Conservation (phyloP, 2,329 filamentous ascomycete genomes). For the Neonectria punicea region DNA sequence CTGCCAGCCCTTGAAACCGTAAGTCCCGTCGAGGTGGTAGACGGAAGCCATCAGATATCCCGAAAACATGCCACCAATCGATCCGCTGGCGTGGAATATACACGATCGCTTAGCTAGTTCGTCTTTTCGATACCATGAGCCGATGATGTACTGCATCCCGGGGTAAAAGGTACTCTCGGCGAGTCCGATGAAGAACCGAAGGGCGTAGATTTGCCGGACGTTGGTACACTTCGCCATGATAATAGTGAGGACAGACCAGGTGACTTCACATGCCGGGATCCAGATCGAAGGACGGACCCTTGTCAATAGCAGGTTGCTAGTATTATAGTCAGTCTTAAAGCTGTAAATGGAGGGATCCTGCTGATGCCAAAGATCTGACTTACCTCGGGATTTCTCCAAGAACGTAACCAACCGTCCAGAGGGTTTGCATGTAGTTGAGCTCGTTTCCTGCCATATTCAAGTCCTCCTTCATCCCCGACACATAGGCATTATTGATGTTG, state of each 20-base stretch:
- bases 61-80: conserved; percentile 42
- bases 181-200: conserved; percentile 57
- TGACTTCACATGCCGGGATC: conserved; percentile 52
- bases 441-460: conserved; percentile 54
- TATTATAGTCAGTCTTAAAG: background rate
- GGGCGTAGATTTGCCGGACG: conserved; percentile 49
- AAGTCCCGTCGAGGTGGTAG: conserved; percentile 52
- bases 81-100: conserved; percentile 51
- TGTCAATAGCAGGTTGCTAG: conserved; percentile 49
- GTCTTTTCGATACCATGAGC: conserved; percentile 55
- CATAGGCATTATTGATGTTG: conserved; percentile 52
- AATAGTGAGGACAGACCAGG: conserved; percentile 47
- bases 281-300: conserved; percentile 53
- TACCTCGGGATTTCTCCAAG: conserved; percentile 54
- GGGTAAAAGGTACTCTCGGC: conserved; percentile 52
- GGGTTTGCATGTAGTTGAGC: conserved; percentile 63
- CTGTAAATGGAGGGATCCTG: background rate
- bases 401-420: conserved; percentile 70
- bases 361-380: background rate
- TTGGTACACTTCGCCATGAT: conserved; percentile 52
- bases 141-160: conserved; percentile 52
- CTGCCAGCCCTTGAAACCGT: conserved; percentile 60
- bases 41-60: conserved; percentile 52
- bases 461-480: conserved; percentile 61
- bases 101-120: conserved; percentile 56